Percentiles rank a stretch among this genome's conserved stretches.
phyloP scores from a whole-genome alignment of 257 asterid species.

The Penstemon eatonii region DNA sequence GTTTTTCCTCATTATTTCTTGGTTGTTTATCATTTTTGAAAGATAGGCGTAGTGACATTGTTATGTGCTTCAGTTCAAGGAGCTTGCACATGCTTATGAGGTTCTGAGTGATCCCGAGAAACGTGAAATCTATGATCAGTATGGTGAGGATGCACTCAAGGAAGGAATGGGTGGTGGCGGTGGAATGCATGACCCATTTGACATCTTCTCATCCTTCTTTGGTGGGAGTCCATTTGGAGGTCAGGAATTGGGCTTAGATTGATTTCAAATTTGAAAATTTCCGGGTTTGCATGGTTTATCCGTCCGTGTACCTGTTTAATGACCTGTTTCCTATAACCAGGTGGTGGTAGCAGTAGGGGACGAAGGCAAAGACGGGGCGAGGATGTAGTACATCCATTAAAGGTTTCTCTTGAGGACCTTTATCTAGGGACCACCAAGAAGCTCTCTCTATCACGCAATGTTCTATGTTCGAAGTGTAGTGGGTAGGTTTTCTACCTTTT shows the following conservation, averaged over 20 bases:
- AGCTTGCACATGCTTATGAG: constrained; percentile 61
- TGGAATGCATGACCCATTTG: constrained; percentile 56
- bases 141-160: constrained; percentile 63
- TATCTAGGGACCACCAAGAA: constrained; percentile 50
- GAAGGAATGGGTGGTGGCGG: constrained; percentile 65
- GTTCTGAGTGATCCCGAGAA: constrained; percentile 57
- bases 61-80: constrained; percentile 48
- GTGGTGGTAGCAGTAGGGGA: constrained; percentile 62
- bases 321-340: constrained; percentile 24
- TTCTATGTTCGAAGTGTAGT: constrained; percentile 44
- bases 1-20: no score
- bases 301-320: background rate
- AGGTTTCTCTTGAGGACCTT: constrained; percentile 52
- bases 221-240: constrained; percentile 54
- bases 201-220: constrained; percentile 54
- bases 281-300: background rate
- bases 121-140: constrained; percentile 55
- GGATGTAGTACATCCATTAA: constrained; percentile 55
- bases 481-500: constrained; percentile 35
- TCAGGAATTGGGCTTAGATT: background rate
- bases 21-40: no score
- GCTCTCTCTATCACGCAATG: constrained; percentile 55
- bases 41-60: background rate
- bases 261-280: background rate
- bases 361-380: constrained; percentile 58